These are phyloP conservation scores for Penicillium soppii DNA, from an alignment of 495 filamentous ascomycete species.

Conservation along the genomic window DNA sequence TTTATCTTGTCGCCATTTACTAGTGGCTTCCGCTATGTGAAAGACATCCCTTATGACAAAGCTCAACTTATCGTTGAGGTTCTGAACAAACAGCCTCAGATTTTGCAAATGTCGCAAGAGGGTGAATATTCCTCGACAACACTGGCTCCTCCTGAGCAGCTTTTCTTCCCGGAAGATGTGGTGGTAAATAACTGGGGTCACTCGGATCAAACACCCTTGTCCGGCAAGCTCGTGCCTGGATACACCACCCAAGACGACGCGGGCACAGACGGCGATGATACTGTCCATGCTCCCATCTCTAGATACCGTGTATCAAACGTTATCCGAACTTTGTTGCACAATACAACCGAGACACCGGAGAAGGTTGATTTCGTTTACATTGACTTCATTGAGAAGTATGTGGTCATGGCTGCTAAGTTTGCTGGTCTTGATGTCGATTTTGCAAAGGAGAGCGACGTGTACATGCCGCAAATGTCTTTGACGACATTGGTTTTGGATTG, in stretches of 20 bases:
- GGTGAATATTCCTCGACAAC: slow-evolving; percentile 12
- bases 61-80: slow-evolving; percentile 69
- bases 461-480: slow-evolving; percentile 64
- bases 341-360: slow-evolving; percentile 47
- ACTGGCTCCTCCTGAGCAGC: slow-evolving; percentile 42
- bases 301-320: slow-evolving; percentile 82
- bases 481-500: slow-evolving; percentile 74
- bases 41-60: slow-evolving; percentile 72
- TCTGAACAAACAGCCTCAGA: slow-evolving; percentile 68
- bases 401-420: slow-evolving; percentile 70
- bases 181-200: not conserved
- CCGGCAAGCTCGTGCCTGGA: slow-evolving; percentile 56
- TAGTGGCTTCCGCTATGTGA: slow-evolving; percentile 73
- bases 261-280: slow-evolving; percentile 88
- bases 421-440: slow-evolving; percentile 60
- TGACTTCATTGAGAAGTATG: slow-evolving; percentile 82
- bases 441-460: slow-evolving; percentile 54
- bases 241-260: slow-evolving; percentile 89
- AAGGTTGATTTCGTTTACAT: slow-evolving; percentile 85
- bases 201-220: slow-evolving; percentile 27
- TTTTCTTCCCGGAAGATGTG: slow-evolving; percentile 15
- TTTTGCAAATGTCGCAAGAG: slow-evolving; percentile 38
- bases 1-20: slow-evolving; percentile 88
- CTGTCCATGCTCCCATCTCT: slow-evolving; percentile 69
- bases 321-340: slow-evolving; percentile 65